Percentiles rank a stretch among this genome's conserved stretches.
Conservation (phyloP, 176 grass and related monocot genomes). For the Aegilops tauschii region DNA sequence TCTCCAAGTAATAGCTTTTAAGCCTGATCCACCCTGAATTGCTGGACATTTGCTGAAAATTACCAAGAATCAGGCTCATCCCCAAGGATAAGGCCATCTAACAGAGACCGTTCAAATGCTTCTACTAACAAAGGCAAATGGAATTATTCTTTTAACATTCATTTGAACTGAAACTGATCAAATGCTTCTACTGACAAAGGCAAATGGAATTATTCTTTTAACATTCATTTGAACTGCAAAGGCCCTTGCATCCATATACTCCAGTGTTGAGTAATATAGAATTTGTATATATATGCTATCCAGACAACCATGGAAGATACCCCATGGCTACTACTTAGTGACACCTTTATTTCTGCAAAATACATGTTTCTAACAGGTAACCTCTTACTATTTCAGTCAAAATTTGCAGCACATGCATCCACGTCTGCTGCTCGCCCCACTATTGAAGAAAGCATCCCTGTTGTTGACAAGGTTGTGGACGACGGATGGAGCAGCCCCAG, state of each 20-base stretch:
- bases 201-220: neutral
- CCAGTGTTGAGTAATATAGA: neutral
- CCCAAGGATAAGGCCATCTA: too few relatives aligned
- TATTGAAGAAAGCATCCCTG: constrained; percentile 65
- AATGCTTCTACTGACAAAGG: too few relatives aligned
- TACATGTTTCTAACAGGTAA: constrained; percentile 23
- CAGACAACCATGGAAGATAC: neutral
- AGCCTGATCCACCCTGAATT: too few relatives aligned
- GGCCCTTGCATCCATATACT: neutral
- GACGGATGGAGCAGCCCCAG: constrained; percentile 58
- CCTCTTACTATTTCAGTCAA: constrained; percentile 50
- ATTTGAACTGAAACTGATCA: neutral
- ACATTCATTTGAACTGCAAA: neutral
- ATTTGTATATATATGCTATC: neutral
- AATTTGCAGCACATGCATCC: constrained; percentile 35
- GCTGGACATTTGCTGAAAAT: too few relatives aligned
- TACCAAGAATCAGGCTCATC: too few relatives aligned
- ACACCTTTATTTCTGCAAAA: neutral
- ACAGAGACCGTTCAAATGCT: too few relatives aligned
- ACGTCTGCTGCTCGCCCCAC: constrained; percentile 35
- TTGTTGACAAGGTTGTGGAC: constrained; percentile 93
- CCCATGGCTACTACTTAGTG: neutral
- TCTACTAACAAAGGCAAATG: too few relatives aligned
- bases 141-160: neutral
- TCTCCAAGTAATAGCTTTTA: too few relatives aligned